A percentile compares a stretch with the other conserved stretches of the same genome.
Conservation (phyloP, 169 alveolate species). For the Cryptosporidium sp. region DNA sequence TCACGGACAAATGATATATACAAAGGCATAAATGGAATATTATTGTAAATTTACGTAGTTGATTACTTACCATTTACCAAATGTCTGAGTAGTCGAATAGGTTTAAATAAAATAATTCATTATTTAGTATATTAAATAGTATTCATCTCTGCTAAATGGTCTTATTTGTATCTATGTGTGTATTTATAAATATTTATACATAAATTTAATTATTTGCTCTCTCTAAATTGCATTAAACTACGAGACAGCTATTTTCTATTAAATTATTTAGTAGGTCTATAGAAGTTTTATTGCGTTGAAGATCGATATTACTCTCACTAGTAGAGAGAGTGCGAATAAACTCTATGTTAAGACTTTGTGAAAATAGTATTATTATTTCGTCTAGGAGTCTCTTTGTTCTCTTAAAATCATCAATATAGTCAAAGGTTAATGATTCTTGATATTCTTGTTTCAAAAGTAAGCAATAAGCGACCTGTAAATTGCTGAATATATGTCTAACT, state of each 20-base stretch:
- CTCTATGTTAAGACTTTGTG: constrained; percentile 29
- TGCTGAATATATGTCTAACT: constrained; percentile 9
- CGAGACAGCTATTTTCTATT: neutral
- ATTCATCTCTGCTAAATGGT: neutral
- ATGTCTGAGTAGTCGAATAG: neutral
- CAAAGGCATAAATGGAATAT: constrained; percentile 49
- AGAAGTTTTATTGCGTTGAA: neutral
- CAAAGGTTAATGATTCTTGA: neutral
- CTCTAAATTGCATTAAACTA: neutral
- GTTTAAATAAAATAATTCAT: neutral
- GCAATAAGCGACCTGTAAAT: constrained; percentile 5
- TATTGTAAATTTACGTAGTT: neutral
- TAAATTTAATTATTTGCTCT: neutral
- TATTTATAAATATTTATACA: neutral
- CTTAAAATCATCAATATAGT: neutral
- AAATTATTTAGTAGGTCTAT: neutral
- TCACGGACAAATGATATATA: constrained; percentile 80
- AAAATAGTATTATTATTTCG: constrained; percentile 22
- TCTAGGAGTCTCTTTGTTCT: constrained; percentile 14
- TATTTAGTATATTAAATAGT: neutral
- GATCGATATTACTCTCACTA: neutral
- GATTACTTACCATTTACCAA: neutral
- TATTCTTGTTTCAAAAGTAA: constrained; percentile 29
- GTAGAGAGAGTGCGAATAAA: neutral
- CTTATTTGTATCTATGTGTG: neutral